Evolutionary conservation across 148 eudicot species (phyloP).

Genomic region (Pouteria glomerata): DNA sequence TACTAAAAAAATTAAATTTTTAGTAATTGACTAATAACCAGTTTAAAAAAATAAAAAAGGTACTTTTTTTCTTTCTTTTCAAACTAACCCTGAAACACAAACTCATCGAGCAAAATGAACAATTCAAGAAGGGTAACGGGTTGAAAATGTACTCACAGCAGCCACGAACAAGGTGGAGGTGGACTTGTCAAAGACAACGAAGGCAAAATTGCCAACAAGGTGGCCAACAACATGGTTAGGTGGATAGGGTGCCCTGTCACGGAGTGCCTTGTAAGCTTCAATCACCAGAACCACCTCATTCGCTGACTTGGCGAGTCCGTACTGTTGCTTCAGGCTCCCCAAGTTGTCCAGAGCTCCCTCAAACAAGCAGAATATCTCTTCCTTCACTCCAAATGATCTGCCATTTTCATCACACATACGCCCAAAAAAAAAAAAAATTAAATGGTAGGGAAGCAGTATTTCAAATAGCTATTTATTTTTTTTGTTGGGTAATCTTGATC

Average conservation of each 20-base stretch:
- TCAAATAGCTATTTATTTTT: neutral
- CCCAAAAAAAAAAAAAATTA: neutral
- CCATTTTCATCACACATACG: neutral
- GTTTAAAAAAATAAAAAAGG: no score
- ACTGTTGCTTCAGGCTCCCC: conserved; percentile 84
- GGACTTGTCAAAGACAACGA: conserved; percentile 76
- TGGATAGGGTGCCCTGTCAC: conserved; percentile 94
- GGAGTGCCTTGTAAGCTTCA: conserved; percentile 90
- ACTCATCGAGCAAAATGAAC: no score
- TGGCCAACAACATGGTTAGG: conserved; percentile 83
- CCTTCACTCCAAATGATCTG: conserved; percentile 86
- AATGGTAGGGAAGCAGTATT: no score
- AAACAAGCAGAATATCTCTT: conserved; percentile 88
- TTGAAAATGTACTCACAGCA: conserved; percentile 37
- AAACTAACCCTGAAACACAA: no score
- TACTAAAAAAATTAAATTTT: no score
- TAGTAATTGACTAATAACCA: no score
- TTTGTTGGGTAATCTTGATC: no score
- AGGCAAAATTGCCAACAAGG: conserved; percentile 72
- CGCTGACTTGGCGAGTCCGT: conserved; percentile 65
- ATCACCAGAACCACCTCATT: conserved; percentile 72
- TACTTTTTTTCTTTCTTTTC: no score
- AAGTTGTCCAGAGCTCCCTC: conserved; percentile 83
- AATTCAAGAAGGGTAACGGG: neutral
- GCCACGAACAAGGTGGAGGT: conserved; percentile 86